Percentiles rank a stretch among this genome's conserved stretches.
Evolutionary conservation across 768 basidiomycete species (phyloP).

Genomic region (Naganishia kalamii): DNA sequence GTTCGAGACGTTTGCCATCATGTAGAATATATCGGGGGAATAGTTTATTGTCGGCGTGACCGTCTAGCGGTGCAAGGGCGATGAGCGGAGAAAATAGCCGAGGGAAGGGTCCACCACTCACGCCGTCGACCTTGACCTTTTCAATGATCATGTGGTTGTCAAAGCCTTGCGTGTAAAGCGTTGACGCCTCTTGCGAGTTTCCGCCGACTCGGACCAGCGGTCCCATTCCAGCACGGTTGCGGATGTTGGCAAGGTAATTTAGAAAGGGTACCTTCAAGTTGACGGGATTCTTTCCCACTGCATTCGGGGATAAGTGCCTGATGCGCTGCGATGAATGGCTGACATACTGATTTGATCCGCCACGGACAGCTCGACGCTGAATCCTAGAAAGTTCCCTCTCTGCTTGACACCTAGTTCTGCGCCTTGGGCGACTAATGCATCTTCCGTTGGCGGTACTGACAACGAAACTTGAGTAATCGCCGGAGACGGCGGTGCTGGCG

Average conservation of each 20-base stretch:
- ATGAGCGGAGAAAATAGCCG: background rate
- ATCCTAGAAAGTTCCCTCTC: slow-evolving; percentile 62
- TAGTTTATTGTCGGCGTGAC: slow-evolving; percentile 44
- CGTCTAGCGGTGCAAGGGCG: slow-evolving; percentile 21
- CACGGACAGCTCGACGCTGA: slow-evolving; percentile 71
- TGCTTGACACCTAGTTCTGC: slow-evolving; percentile 49
- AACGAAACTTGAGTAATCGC: slow-evolving; percentile 27
- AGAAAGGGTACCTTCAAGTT: slow-evolving; percentile 62
- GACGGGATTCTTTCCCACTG: slow-evolving; percentile 44
- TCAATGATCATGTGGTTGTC: slow-evolving; percentile 53
- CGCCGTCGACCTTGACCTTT: slow-evolving; percentile 48
- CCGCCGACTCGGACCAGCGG: slow-evolving; percentile 66
- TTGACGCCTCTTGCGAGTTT: slow-evolving; percentile 67
- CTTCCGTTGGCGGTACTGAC: slow-evolving; percentile 25
- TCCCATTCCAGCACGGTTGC: slow-evolving; percentile 58
- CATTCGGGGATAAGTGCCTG: background rate
- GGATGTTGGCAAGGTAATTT: slow-evolving; percentile 71
- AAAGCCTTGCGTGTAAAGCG: slow-evolving; percentile 52
- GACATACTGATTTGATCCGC: slow-evolving; percentile 59
- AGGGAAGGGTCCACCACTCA: background rate
- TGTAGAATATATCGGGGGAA: slow-evolving; percentile 48
- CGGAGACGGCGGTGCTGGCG: slow-evolving; percentile 33
- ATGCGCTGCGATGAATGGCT: slow-evolving; percentile 4
- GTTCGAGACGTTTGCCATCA: slow-evolving; percentile 58
- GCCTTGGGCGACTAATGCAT: slow-evolving; percentile 12